phyloP scores from a whole-genome alignment of 2,329 filamentous ascomycete species.

The Alternaria triticina region DNA sequence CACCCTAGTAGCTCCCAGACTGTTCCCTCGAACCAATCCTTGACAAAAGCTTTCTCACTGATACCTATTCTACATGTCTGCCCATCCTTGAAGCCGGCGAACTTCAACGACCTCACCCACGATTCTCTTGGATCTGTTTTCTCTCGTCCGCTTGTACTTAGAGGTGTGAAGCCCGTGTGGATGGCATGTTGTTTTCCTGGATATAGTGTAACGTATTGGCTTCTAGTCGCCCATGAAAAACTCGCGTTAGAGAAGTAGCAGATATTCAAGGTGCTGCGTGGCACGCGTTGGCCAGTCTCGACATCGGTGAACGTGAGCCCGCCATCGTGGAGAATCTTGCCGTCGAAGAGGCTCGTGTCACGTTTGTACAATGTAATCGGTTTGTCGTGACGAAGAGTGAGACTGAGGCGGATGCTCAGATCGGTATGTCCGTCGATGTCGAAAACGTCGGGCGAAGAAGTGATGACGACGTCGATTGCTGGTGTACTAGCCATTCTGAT shows the following conservation, averaged over 20 bases:
- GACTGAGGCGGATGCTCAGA: background rate
- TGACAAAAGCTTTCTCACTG: background rate
- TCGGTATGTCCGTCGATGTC: background rate
- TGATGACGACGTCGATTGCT: background rate
- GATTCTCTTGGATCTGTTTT: background rate
- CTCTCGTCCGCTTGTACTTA: background rate
- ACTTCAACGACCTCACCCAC: background rate
- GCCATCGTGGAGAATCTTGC: background rate
- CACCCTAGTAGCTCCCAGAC: background rate
- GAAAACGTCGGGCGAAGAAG: slow-evolving; percentile 2
- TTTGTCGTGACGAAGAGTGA: background rate
- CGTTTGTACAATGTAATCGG: background rate
- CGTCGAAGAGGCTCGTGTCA: slow-evolving; percentile 1
- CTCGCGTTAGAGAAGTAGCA: background rate
- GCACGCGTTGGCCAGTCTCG: background rate
- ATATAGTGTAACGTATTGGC: background rate
- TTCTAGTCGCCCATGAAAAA: background rate
- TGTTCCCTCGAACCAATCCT: background rate
- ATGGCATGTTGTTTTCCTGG: background rate
- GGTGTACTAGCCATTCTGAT: background rate
- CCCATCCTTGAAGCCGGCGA: background rate
- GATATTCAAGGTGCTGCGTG: background rate
- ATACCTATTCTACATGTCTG: background rate
- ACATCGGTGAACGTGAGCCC: slow-evolving; percentile 5
- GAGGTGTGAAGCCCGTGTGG: background rate